Base-by-base conservation (phyloP, 331 rosid species). In the Quercus lobata region DNA sequence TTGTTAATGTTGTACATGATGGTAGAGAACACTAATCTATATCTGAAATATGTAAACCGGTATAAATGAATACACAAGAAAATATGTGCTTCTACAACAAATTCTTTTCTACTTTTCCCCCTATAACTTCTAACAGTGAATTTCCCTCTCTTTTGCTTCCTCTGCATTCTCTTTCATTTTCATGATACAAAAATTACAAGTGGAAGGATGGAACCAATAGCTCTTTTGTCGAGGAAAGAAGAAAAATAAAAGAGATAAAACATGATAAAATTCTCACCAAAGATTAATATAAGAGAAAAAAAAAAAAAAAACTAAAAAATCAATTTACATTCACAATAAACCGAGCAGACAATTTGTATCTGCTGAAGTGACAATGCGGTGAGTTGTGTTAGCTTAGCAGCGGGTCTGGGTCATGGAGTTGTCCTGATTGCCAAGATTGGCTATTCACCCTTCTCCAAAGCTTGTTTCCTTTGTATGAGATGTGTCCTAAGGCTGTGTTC, bases 401-500 rank as follows among this genome's bases (percentile, higher is more conserved):
- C 88, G 83, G 81, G 88, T 89, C 85, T 79, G 86, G 80, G 69
- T 79, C 86, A 76, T 52, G 71, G 55, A 80, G 49, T 46, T 58
- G 68, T 72, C 82, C 82, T 61, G 74, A 83, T 79, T 81, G 84
- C 84, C 81, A 75, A 78, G 41, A 61, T 79, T 88, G 88, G 84
- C 82, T 74, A 72, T 78, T 86, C 80, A 69, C 78, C 71, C 66
- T 79, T 77, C 83, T 57, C 88, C 80, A 83, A 77, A 46, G 87
- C 87, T 89, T 90, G 92, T 88, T 89, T 88, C 71, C 73, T 73
- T 80, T 93, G 99, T 86, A 92, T 75, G 74, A 86, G 82, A 83
- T 96, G 97, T 9, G 99, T 88, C 79, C 86, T 87, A 78, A 96
- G 90, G 85, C 99, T 96, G 87, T 77, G 86, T 84, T 92, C 95